Base-by-base conservation (phyloP, 176 grass and related monocot genomes). In the Microstegium vimineum region DNA sequence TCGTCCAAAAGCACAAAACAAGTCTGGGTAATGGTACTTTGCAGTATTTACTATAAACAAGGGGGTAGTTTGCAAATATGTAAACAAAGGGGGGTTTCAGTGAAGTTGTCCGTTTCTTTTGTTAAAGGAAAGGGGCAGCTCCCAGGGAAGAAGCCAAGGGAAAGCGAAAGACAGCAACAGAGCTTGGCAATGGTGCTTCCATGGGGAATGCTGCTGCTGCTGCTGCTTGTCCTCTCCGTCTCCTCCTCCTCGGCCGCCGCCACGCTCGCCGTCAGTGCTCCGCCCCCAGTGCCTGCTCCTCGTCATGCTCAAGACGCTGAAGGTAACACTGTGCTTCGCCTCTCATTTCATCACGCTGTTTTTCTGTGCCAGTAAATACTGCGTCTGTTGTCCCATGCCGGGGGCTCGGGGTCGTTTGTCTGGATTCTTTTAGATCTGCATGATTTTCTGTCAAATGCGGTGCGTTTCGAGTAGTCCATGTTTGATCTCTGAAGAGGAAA, bases 251-350 rank as follows among this genome's bases (percentile, higher is more conserved):
- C 79, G 66, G 73, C 78, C 3, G 78, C 27, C 12, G 66, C 83
- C 16, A 89, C 87, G 1, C 78, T 85, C 66, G 77, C 87, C 64
- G 87, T 85, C 65, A 82, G 20, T 9, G 73, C 77, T n/a, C 82
- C 82, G 4, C 35, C 36, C 9, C 86, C 75, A 1, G 68, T 20
- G 8, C 65, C 25, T 13, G 43, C 83, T 0, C 66, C 88, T 56
- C 82, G 71, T 12, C 77, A 51, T 5, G 34, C 56, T 59, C 83
- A 67, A 42, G 73, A 67, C 3, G 66, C 72, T 46, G 88, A 90
- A 82, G 88, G 88, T 90, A 5, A 54, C 37, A 75, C 8, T 25
- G 5, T n/a, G 18, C 14, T 46, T 41, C n/a, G 0, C 26, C 10
- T 22, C 26, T 36, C 63, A n/a, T 7, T 31, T 74, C n/a, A 3